phyloP scores from a whole-genome alignment of 495 filamentous ascomycete genomes.

The Talaromyces wortmannii region DNA sequence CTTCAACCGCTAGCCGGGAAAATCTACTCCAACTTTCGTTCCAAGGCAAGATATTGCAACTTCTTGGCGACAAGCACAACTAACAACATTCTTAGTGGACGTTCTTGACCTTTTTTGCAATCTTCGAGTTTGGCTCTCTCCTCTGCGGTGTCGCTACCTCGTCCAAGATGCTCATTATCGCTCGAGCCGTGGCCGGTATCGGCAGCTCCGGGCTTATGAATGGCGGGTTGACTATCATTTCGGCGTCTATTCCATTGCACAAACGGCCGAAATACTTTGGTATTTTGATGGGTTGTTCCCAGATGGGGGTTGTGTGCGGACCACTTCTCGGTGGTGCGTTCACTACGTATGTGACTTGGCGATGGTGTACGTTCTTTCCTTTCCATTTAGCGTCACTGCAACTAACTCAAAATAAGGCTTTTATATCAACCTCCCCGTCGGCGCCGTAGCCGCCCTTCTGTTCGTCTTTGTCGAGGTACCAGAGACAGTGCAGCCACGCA shows the following conservation, averaged over 20 bases:
- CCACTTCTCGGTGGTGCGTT: conserved; percentile 43
- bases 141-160: conserved; percentile 34
- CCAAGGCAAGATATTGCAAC: conserved; percentile 22
- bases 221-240: conserved; percentile 45
- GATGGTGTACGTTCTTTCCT: conserved; percentile 30
- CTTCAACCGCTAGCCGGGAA: conserved; percentile 41
- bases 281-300: conserved; percentile 28
- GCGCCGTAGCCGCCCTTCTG: conserved; percentile 37
- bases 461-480: conserved; percentile 44
- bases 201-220: conserved; percentile 39
- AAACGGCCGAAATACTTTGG: conserved; percentile 30
- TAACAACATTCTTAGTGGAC: conserved; percentile 13
- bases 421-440: conserved; percentile 59
- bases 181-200: conserved; percentile 36
- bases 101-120: conserved; percentile 24
- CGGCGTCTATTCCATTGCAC: conserved; percentile 31
- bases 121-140: conserved; percentile 38
- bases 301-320: conserved; percentile 22
- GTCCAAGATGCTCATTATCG: conserved; percentile 38
- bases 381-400: conserved; percentile 1
- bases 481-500: conserved; percentile 28
- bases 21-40: conserved; percentile 35
- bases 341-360: conserved; percentile 33
- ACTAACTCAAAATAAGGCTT: conserved; percentile 31
- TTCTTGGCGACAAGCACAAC: not conserved